Evolutionary conservation across 495 filamentous ascomycete genomes (phyloP), one percentile per base, ranked within the genome.

Genomic region (Penicillium riverlandense): DNA sequence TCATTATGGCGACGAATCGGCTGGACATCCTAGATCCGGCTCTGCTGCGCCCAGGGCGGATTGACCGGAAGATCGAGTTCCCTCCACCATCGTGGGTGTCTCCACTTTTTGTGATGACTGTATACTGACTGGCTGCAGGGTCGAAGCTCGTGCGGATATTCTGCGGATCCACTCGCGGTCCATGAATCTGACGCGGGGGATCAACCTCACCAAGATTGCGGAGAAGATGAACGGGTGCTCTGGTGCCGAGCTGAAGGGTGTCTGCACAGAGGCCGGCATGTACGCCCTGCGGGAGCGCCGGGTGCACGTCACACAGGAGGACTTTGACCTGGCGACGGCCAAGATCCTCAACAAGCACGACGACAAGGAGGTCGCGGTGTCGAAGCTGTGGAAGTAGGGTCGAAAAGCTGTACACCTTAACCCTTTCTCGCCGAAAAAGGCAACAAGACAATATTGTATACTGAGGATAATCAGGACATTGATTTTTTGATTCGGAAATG

Each of bases 281-380:
- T 99, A 88, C 59, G 92, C 92, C 10, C 75, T 99, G 42, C 82
- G 92, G 47, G 92, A 99, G 69, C 74, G 92, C 59, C 80, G 92
- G 50, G 92, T 97, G 43, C 92, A 99, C 61, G 92, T 99, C 46
- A 98, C 92, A 29, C 92, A 99, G 65, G 92, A 99, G 69, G 92
- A 99, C 71, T 99, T 99, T 63, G 92, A 99, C 63, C 75, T 99
- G 50, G 92, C 92, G 22, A 97, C 94, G 4, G 92, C 92, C 58
- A 99, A 99, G 85, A 91, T 99, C 40, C 79, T 99, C 59, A 97
- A 97, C 76, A 97, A 96, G 76, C 92, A 99, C 62, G 92, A 99
- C 56, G 92, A 99, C 63, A 99, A 97, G 76, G 89, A 96, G 65
- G 88, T 84, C 47, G 84, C 77, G 65, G 74, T 96, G 49, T 84